Evolutionary conservation across 495 filamentous ascomycete species (phyloP).

Genomic region (Penicillium herquei): DNA sequence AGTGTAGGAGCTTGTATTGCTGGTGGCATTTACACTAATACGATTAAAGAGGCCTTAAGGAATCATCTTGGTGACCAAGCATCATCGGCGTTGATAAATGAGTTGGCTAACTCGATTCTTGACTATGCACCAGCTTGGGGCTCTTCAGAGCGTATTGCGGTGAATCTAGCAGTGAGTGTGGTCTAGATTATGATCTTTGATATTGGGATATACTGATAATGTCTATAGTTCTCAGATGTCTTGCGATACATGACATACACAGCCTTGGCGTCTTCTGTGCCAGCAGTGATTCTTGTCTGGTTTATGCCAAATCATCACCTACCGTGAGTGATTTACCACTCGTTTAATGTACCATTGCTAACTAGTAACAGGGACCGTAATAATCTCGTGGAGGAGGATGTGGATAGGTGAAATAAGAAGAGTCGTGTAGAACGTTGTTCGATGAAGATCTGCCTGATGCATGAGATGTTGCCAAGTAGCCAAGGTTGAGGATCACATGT

Average conservation of each 20-base stretch:
- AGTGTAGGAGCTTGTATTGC: slow-evolving; percentile 49
- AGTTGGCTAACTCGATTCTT: slow-evolving; percentile 45
- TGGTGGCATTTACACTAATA: slow-evolving; percentile 47
- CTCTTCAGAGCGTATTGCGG: slow-evolving; percentile 34
- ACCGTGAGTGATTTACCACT: background rate
- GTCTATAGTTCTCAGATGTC: slow-evolving; percentile 41
- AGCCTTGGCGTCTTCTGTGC: slow-evolving; percentile 38
- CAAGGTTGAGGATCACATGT: no score
- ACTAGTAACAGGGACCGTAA: slow-evolving; percentile 6
- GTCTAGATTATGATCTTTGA: background rate
- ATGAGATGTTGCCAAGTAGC: no score
- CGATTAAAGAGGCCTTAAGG: slow-evolving; percentile 30
- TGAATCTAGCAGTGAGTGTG: slow-evolving; percentile 40
- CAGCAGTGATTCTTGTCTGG: slow-evolving; percentile 35
- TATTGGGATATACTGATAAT: slow-evolving; percentile 7
- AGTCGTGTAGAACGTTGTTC: background rate
- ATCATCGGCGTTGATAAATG: slow-evolving; percentile 24
- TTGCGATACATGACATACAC: slow-evolving; percentile 47
- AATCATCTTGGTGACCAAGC: slow-evolving; percentile 28
- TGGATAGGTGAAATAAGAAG: background rate
- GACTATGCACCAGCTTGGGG: slow-evolving; percentile 42
- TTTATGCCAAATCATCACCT: slow-evolving; percentile 45
- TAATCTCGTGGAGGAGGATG: slow-evolving; percentile 7
- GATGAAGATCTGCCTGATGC: background rate
- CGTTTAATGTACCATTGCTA: no score